These are phyloP conservation scores for Blastobotrys robertii DNA, from an alignment of 805 yeast species.

Conservation along the genomic window DNA sequence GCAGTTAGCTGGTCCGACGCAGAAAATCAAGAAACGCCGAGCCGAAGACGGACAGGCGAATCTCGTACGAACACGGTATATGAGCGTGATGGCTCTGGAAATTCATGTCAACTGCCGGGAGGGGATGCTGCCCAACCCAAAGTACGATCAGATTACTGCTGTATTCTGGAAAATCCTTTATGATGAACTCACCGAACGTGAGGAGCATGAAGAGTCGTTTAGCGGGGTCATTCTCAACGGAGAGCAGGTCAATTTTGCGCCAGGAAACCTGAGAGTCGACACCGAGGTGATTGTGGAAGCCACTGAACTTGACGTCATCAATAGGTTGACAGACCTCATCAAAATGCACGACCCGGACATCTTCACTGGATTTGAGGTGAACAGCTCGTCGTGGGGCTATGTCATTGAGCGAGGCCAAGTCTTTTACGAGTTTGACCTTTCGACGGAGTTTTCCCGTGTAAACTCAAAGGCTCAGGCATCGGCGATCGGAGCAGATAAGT, in stretches of 20 bases:
- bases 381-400: conserved; percentile 84
- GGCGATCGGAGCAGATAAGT: conserved; percentile 42
- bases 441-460: conserved; percentile 55
- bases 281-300: background rate
- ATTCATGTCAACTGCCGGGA: conserved; percentile 49
- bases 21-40: too few species aligned
- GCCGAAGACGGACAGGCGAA: too few species aligned
- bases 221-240: conserved; percentile 19
- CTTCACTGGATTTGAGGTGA: conserved; percentile 75
- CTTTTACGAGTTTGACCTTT: conserved; percentile 41
- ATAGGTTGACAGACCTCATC: conserved; percentile 45
- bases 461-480: conserved; percentile 21
- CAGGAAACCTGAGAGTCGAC: background rate
- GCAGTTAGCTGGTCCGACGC: too few species aligned
- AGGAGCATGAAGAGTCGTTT: conserved; percentile 18
- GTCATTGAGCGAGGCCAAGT: conserved; percentile 45
- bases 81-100: conserved; percentile 59
- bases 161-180: conserved; percentile 58
- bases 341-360: conserved; percentile 76
- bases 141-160: conserved; percentile 43
- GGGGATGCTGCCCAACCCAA: conserved; percentile 55
- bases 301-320: conserved; percentile 52
- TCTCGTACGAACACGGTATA: conserved; percentile 11
- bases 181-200: conserved; percentile 17
- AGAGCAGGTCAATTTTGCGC: conserved; percentile 13